A percentile compares a stretch with the other conserved stretches of the same genome.
phyloP scores from a whole-genome alignment of 306 rosid species.

The Castanospermum australe region DNA sequence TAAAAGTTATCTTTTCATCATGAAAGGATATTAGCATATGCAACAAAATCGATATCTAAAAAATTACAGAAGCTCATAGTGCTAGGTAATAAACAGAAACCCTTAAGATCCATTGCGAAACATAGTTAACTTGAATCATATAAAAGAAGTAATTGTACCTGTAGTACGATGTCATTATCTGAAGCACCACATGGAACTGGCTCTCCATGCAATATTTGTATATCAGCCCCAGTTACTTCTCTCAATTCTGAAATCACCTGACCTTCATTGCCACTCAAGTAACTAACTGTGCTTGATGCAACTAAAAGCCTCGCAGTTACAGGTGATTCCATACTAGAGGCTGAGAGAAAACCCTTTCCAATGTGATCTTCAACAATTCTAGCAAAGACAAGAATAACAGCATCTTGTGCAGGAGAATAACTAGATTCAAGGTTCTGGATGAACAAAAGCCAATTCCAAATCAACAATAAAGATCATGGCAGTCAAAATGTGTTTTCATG shows the following conservation, averaged over 20 bases:
- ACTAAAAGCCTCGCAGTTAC: conserved; percentile 56
- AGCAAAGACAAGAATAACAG: conserved; percentile 56
- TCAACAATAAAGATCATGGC: conserved; percentile 20
- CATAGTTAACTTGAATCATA: conserved; percentile 2
- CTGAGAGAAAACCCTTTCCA: conserved; percentile 42
- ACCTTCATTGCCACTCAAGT: conserved; percentile 47
- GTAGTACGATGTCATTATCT: conserved; percentile 43
- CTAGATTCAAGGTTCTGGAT: conserved; percentile 49
- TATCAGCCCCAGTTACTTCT: conserved; percentile 48
- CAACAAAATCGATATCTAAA: conserved; percentile 6
- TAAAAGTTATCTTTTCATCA: neutral
- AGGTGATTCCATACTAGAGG: conserved; percentile 32
- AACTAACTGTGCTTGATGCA: conserved; percentile 31
- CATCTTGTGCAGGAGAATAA: conserved; percentile 68
- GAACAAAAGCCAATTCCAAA: conserved; percentile 19
- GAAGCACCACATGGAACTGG: conserved; percentile 31
- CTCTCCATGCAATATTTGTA: conserved; percentile 44
- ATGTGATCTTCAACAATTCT: conserved; percentile 56
- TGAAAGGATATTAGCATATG: conserved; percentile 6
- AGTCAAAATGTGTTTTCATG: neutral
- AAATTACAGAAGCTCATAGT: neutral
- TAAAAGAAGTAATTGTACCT: conserved; percentile 40
- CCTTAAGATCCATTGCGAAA: neutral
- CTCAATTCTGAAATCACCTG: conserved; percentile 48
- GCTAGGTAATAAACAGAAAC: neutral